Conservation (phyloP, 768 basidiomycete genomes). For the Tremella mesenterica region DNA sequence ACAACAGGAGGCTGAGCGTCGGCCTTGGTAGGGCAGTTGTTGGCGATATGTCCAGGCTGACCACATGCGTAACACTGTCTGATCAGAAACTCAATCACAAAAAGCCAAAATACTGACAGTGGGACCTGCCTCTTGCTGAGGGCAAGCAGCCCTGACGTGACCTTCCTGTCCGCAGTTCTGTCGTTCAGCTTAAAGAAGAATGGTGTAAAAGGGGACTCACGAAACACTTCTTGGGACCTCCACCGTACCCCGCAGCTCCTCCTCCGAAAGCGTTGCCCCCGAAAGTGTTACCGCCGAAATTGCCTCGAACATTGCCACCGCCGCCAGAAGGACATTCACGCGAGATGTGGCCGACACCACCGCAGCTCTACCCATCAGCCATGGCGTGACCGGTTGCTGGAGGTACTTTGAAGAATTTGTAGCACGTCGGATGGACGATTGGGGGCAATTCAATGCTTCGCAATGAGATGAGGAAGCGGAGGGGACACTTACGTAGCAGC, state of each 20-base stretch:
- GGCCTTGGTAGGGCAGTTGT: constrained; percentile 34
- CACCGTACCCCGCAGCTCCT: constrained; percentile 22
- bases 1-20: too few species aligned
- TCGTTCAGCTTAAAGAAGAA: background rate
- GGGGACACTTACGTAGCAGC: constrained; percentile 42
- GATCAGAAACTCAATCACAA: background rate
- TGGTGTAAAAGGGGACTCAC: constrained; percentile 23
- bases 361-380: too few species aligned
- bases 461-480: background rate
- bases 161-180: constrained; percentile 46
- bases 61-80: constrained; percentile 37
- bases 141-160: constrained; percentile 45
- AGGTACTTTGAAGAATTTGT: too few species aligned
- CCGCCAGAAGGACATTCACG: constrained; percentile 41
- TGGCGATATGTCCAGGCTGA: constrained; percentile 43
- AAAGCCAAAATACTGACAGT: constrained; percentile 19
- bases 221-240: constrained; percentile 41
- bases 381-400: too few species aligned
- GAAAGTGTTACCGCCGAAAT: constrained; percentile 19
- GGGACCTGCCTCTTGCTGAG: constrained; percentile 34
- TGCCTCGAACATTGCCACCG: constrained; percentile 24
- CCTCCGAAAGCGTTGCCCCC: constrained; percentile 15
- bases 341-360: constrained; percentile 45
- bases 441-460: too few species aligned
- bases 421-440: too few species aligned